phyloP scores from a whole-genome alignment of 1,284 basidiomycete genomes.

The Sporisorium graminicola region DNA sequence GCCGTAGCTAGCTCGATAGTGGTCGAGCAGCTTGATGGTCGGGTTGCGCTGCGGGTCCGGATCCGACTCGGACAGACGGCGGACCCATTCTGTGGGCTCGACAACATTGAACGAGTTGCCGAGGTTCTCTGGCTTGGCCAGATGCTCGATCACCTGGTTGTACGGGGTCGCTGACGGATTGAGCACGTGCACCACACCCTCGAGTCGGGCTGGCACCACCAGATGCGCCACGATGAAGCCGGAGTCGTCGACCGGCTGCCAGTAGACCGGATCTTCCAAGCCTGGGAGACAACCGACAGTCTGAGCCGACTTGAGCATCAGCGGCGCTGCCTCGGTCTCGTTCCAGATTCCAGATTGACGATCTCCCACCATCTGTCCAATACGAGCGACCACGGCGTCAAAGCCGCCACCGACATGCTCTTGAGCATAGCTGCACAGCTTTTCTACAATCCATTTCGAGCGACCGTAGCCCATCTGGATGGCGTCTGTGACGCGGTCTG shows the following conservation, averaged over 20 bases:
- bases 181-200: slow-evolving; percentile 17
- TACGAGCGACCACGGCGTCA: slow-evolving; percentile 44
- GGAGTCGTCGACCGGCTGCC: slow-evolving; percentile 76
- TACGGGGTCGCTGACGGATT: slow-evolving; percentile 56
- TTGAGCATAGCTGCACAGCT: slow-evolving; percentile 72
- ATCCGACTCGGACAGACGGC: slow-evolving; percentile 71
- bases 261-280: slow-evolving; percentile 72
- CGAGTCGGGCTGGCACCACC: slow-evolving; percentile 48
- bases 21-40: slow-evolving; percentile 73
- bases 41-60: slow-evolving; percentile 72
- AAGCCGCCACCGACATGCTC: slow-evolving; percentile 39
- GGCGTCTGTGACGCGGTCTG: slow-evolving; percentile 69
- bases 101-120: slow-evolving; percentile 83
- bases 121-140: slow-evolving; percentile 71
- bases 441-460: slow-evolving; percentile 77
- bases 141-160: slow-evolving; percentile 76
- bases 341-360: slow-evolving; percentile 75
- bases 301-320: slow-evolving; percentile 72
- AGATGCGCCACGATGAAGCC: slow-evolving; percentile 74
- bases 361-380: slow-evolving; percentile 75
- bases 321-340: slow-evolving; percentile 73
- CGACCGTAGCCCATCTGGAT: slow-evolving; percentile 75
- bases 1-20: slow-evolving; percentile 67
- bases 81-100: slow-evolving; percentile 75
- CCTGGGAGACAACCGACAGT: slow-evolving; percentile 72